These are phyloP conservation scores for Vigna trinervia DNA, from an alignment of 306 rosid species.

Conservation along the genomic window DNA sequence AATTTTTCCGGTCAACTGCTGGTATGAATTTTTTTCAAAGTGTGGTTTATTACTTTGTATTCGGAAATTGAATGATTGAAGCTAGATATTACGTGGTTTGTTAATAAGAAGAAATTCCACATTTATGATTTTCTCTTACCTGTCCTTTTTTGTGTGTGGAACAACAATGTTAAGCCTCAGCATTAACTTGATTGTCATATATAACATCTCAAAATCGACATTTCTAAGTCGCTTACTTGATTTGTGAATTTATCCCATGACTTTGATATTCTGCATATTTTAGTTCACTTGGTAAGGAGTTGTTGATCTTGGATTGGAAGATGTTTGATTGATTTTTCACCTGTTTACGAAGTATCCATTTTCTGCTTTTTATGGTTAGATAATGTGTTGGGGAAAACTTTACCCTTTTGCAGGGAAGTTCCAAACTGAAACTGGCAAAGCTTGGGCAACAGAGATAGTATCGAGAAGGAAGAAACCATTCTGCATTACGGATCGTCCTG, in stretches of 20 bases:
- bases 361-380: conserved; percentile 1
- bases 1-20: conserved; percentile 87
- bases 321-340: background rate
- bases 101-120: background rate
- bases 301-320: background rate
- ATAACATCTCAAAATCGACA: background rate
- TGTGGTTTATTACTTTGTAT: conserved; percentile 1
- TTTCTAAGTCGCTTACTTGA: conserved; percentile 2
- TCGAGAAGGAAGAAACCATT: conserved; percentile 59
- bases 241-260: background rate
- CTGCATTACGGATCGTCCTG: background rate
- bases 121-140: background rate
- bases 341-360: conserved; percentile 3
- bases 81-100: background rate
- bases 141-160: background rate
- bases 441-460: conserved; percentile 87
- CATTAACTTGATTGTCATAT: background rate
- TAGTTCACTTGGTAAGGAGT: background rate
- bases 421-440: conserved; percentile 84
- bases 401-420: conserved; percentile 71
- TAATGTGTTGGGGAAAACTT: conserved; percentile 6
- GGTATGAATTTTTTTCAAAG: conserved; percentile 55
- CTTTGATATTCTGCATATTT: background rate
- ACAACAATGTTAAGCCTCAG: background rate
- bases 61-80: conserved; percentile 8